These are phyloP conservation scores for Saksenaea vasiformis DNA, from an alignment of 371 early-diverging fungal species.

Conservation along the genomic window DNA sequence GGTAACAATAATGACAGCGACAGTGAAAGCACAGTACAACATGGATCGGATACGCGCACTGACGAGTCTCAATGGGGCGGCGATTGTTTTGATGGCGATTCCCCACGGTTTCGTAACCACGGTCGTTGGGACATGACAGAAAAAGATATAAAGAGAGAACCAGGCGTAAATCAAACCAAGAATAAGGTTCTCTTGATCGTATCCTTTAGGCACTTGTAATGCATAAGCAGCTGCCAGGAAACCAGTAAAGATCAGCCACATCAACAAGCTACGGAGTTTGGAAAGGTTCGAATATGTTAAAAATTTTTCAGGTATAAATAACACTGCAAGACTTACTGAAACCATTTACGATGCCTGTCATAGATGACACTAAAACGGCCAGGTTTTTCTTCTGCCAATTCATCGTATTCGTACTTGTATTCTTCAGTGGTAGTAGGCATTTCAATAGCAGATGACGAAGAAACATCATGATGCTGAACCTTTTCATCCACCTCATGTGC, in stretches of 20 bases:
- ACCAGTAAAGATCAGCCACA: constrained; percentile 44
- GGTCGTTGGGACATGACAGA: constrained; percentile 13
- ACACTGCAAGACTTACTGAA: constrained; percentile 19
- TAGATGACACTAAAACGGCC: constrained; percentile 9
- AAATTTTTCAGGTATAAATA: not conserved
- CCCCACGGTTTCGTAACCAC: constrained; percentile 13
- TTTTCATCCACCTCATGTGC: not conserved
- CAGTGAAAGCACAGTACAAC: constrained; percentile 21
- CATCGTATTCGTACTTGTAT: not conserved
- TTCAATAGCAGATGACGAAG: not conserved
- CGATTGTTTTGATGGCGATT: not conserved
- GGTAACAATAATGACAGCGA: constrained; percentile 51
- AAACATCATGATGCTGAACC: not conserved
- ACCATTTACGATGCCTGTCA: constrained; percentile 14
- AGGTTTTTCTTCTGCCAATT: not conserved
- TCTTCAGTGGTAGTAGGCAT: not conserved
- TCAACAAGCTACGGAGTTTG: constrained; percentile 35
- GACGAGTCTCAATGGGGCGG: constrained; percentile 3
- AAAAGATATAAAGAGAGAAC: constrained; percentile 14
- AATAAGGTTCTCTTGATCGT: constrained; percentile 34
- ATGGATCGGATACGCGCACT: not conserved
- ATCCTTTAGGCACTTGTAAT: constrained; percentile 46
- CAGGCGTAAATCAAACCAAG: constrained; percentile 41
- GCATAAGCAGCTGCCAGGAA: constrained; percentile 40
- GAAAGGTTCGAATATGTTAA: constrained; percentile 16